phyloP scores from a whole-genome alignment of 345 rosid genomes.

The Eucalyptus marginata region DNA sequence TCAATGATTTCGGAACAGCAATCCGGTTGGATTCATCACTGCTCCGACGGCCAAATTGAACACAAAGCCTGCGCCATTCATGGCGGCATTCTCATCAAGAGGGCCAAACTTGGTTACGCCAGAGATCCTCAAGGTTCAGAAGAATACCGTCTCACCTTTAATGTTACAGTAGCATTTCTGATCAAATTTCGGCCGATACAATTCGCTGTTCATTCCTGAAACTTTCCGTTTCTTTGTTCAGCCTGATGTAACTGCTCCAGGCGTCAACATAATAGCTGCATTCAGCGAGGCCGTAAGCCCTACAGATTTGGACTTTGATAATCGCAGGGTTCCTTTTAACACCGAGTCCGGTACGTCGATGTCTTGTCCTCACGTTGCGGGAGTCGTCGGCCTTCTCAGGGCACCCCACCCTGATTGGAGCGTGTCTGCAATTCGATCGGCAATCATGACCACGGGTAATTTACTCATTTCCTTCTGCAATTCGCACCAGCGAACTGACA shows the following conservation, averaged over 20 bases:
- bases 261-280: conserved; percentile 61
- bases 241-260: conserved; percentile 87
- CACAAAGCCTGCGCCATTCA: conserved; percentile 47
- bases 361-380: conserved; percentile 29
- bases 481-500: background rate
- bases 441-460: conserved; percentile 9
- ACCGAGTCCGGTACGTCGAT: conserved; percentile 15
- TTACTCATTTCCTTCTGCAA: background rate
- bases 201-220: background rate
- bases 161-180: background rate
- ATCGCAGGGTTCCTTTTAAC: conserved; percentile 24
- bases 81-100: conserved; percentile 59
- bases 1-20: conserved; percentile 1
- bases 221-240: background rate
- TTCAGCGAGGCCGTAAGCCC: conserved; percentile 21
- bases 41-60: conserved; percentile 2
- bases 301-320: conserved; percentile 10
- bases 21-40: conserved; percentile 32
- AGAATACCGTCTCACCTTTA: background rate
- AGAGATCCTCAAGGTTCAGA: conserved; percentile 41
- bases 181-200: background rate
- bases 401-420: conserved; percentile 19
- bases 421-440: conserved; percentile 14
- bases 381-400: conserved; percentile 10
- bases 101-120: conserved; percentile 61